Base-by-base conservation (phyloP, 495 filamentous ascomycete species). In the Sphaerosporella brunnea region DNA sequence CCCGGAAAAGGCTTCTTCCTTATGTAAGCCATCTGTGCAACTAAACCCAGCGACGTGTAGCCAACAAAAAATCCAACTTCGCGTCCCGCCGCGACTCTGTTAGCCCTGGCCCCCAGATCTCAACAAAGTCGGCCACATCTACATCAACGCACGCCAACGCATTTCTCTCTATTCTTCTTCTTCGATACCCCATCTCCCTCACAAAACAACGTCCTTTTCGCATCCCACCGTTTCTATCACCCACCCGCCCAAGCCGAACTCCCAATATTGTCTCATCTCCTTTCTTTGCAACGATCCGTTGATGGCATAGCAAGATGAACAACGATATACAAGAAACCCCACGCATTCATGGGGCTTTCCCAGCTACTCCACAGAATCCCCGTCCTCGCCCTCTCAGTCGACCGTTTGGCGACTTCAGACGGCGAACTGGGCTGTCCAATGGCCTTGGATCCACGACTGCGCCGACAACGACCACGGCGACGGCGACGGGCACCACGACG, bases 291-390 rank as follows among this genome's bases (percentile, higher is more conserved):
- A 11, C 26, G 24, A 16, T 18, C 10, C 26, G 40, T 43, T 24
- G 23, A 43, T 43, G 40, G 40, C 21, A 24, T 43, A 43, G 34
- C 13, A 36, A 36, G 15, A 49, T 43, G 40, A 24, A 11, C 40
- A 26, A 26, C 24, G 23, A 43, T 43, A 24, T 18, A 26, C 21
- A 50, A 32, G 46, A 30, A 53, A 60, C 51, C 23, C 56, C 56
- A 23, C 56, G 49, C 45, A 16, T 55, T 9, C 41, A 45, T 19
- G 49, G 52, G 23, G 45, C 57, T 18, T 60, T 48, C 23, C 57
- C 57, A 45, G 53, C 48, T 32, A 51, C 56, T 23, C 57, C 57
- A 32, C 24, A 20, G 23, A 23, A 45, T 3, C 4, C 45, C 9
- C 10, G 32, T 28, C 3, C 24, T 18, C 54, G 53, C 40, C 53